Evolutionary conservation across 208 protist species (phyloP).

Genomic region (Leishmania lainsoni): DNA sequence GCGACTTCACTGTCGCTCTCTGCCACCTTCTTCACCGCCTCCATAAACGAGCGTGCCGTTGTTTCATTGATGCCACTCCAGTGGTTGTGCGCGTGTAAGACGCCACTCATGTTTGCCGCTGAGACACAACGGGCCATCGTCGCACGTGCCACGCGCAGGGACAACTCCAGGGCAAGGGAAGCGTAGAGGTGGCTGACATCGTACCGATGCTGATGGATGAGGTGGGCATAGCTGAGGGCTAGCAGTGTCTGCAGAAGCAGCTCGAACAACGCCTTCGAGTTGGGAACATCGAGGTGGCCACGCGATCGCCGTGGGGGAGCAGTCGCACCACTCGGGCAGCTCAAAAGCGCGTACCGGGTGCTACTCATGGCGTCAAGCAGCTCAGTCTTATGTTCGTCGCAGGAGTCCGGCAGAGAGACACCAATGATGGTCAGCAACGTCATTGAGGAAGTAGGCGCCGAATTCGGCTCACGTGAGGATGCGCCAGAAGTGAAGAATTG

Average conservation of each 20-base stretch:
- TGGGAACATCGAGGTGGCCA: conserved; percentile 9
- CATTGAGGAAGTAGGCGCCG: not conserved
- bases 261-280: conserved; percentile 29
- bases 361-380: conserved; percentile 28
- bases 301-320: not conserved
- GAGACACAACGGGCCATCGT: not conserved
- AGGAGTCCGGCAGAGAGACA: conserved; percentile 27
- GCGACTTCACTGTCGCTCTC: not conserved
- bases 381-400: conserved; percentile 48
- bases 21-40: not conserved
- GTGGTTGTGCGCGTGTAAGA: not conserved
- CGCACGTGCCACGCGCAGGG: conserved; percentile 15
- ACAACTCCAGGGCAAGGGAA: conserved; percentile 47
- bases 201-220: conserved; percentile 53
- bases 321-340: not conserved
- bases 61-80: not conserved
- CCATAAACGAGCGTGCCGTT: not conserved
- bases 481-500: not conserved
- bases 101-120: not conserved
- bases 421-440: conserved; percentile 9
- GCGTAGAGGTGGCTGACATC: conserved; percentile 68
- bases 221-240: conserved; percentile 63
- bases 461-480: too few relatives aligned
- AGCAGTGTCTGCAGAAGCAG: conserved; percentile 44
- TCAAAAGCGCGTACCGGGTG: conserved; percentile 20